Evolutionary conservation across 2,329 filamentous ascomycete species (phyloP).

Genomic region (Sporothrix euskadiensis): DNA sequence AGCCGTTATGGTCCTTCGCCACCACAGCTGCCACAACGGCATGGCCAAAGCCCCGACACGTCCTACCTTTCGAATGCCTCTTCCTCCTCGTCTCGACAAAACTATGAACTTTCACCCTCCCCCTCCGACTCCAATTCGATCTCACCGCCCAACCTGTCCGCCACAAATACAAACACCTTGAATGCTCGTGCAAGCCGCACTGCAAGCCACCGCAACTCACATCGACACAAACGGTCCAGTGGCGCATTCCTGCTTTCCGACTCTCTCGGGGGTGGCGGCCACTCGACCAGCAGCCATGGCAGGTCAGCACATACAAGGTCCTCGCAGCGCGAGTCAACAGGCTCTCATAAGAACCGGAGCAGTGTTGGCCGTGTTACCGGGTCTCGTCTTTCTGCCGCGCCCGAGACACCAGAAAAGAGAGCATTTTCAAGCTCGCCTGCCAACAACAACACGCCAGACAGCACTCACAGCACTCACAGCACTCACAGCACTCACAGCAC

Average conservation of each 20-base stretch:
- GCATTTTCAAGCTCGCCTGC: neutral
- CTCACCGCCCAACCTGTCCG: neutral
- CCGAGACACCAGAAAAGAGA: conserved; percentile 3
- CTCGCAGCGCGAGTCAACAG: neutral
- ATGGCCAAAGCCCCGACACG: neutral
- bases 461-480: neutral
- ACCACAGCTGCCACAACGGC: neutral
- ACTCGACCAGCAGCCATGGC: neutral
- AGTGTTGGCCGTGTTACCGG: neutral
- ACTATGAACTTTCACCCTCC: neutral
- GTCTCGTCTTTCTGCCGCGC: neutral
- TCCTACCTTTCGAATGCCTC: neutral
- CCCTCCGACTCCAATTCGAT: neutral
- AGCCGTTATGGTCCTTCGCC: neutral
- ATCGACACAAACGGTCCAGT: conserved; percentile 43
- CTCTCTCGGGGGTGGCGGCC: conserved; percentile 39
- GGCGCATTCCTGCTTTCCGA: conserved; percentile 56
- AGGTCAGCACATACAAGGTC: neutral
- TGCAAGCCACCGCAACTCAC: conserved; percentile 15
- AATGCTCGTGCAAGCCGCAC: neutral
- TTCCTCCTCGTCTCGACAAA: conserved; percentile 8
- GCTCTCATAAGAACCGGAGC: neutral
- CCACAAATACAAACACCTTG: neutral
- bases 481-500: neutral
- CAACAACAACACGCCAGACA: neutral